A percentile compares a stretch with the other conserved stretches of the same genome.
Conservation (phyloP, 148 eudicot genomes). For the Chenopodium formosanum region DNA sequence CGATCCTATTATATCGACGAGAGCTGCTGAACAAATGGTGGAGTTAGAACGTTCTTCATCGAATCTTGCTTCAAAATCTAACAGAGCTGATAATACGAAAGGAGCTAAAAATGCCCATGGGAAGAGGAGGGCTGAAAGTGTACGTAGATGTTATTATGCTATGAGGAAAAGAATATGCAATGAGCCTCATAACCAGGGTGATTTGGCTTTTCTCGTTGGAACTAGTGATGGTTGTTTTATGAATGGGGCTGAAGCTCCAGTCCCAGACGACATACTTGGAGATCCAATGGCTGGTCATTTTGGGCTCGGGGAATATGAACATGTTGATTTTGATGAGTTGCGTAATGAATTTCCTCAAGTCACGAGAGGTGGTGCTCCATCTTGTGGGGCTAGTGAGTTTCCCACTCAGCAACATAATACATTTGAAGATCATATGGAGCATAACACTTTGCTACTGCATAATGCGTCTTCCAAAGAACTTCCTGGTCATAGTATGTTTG, state of each 20-base stretch:
- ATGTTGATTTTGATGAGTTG: constrained; percentile 28
- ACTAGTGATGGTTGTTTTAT: constrained; percentile 41
- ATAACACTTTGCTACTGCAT: constrained; percentile 1
- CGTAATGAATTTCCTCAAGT: constrained; percentile 37
- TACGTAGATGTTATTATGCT: constrained; percentile 71
- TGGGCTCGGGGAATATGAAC: constrained; percentile 27
- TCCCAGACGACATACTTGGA: constrained; percentile 33
- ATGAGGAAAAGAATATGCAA: constrained; percentile 61
- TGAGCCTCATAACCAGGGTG: constrained; percentile 50
- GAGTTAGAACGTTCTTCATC: constrained; percentile 52
- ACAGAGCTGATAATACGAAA: constrained; percentile 41
- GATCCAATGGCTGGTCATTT: constrained; percentile 45
- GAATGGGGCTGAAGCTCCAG: constrained; percentile 35
- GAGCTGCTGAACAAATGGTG: constrained; percentile 56
- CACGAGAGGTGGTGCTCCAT: constrained; percentile 22
- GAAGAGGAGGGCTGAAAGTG: constrained; percentile 65
- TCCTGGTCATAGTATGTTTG: constrained; percentile 34
- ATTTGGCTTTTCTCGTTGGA: constrained; percentile 49
- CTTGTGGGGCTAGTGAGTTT: constrained; percentile 37
- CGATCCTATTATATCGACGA: constrained; percentile 61
- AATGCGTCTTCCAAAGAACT: constrained; percentile 23
- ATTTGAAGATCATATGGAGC: constrained; percentile 37
- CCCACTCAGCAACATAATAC: constrained; percentile 29
- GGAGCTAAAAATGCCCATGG: constrained; percentile 33
- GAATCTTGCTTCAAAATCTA: constrained; percentile 27